phyloP scores from a whole-genome alignment of 176 grass and related monocot species.

The Bromus sterilis region DNA sequence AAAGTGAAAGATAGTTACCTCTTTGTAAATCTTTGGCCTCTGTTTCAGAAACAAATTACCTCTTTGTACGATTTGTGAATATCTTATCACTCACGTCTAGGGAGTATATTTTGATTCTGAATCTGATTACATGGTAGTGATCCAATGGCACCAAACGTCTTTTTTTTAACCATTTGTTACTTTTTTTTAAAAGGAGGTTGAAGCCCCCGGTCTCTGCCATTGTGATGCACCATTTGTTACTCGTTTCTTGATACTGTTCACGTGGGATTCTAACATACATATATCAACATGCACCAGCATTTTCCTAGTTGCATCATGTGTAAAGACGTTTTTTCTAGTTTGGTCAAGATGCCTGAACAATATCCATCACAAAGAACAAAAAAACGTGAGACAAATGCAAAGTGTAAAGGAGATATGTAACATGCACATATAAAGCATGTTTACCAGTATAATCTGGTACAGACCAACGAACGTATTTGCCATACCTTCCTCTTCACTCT shows the following conservation, averaged over 20 bases:
- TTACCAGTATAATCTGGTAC: conserved; percentile 9
- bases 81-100: not conserved
- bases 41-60: too few species aligned
- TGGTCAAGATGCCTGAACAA: conserved; percentile 15
- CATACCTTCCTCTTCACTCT: not conserved
- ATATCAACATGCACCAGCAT: not conserved
- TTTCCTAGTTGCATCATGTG: not conserved
- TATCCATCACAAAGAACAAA: not conserved
- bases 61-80: not conserved
- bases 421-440: not conserved
- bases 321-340: not conserved
- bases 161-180: not conserved
- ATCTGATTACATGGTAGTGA: not conserved
- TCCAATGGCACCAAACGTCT: not conserved
- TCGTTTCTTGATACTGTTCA: not conserved
- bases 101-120: not conserved
- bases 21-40: too few species aligned
- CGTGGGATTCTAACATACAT: not conserved
- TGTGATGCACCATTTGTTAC: not conserved
- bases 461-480: conserved; percentile 16
- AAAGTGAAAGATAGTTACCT: not conserved
- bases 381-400: conserved; percentile 21
- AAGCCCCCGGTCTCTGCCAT: too few species aligned
- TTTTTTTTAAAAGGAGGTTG: too few species aligned
- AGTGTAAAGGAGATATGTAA: not conserved